These are phyloP conservation scores for Gossypioides kirkii DNA, from an alignment of 345 rosid genomes.

Conservation along the genomic window DNA sequence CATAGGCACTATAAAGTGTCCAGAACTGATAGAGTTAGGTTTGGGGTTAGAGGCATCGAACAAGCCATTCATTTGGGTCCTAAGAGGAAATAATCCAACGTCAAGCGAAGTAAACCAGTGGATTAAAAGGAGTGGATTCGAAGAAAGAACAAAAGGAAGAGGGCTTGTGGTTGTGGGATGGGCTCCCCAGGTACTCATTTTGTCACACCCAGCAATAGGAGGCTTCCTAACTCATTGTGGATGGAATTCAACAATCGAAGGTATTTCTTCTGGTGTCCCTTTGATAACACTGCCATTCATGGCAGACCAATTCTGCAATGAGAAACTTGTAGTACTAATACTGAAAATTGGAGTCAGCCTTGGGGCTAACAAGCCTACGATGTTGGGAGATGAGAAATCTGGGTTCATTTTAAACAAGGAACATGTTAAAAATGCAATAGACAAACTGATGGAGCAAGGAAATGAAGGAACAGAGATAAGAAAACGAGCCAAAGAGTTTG, in stretches of 20 bases:
- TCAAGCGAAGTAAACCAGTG: not conserved
- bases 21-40: constrained; percentile 6
- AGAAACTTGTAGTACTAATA: not conserved
- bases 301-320: not conserved
- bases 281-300: not conserved
- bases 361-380: not conserved
- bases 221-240: constrained; percentile 1
- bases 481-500: not conserved
- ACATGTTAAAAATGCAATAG: not conserved
- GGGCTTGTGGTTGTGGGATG: not conserved
- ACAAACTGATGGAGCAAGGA: not conserved
- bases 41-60: not conserved
- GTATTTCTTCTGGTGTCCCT: constrained; percentile 1
- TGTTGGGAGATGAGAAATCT: not conserved
- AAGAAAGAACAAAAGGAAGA: not conserved
- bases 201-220: not conserved
- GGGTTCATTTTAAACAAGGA: not conserved
- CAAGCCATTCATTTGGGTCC: constrained; percentile 1
- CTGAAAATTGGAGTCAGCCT: not conserved
- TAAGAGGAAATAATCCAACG: not conserved
- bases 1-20: not conserved
- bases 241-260: not conserved
- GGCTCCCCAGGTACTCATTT: constrained; percentile 2
- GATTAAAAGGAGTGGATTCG: not conserved
- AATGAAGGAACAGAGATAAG: not conserved